Evolutionary conservation across 805 yeast species (phyloP), one percentile per base, ranked within the genome.

Genomic region (Candida manassasensis): DNA sequence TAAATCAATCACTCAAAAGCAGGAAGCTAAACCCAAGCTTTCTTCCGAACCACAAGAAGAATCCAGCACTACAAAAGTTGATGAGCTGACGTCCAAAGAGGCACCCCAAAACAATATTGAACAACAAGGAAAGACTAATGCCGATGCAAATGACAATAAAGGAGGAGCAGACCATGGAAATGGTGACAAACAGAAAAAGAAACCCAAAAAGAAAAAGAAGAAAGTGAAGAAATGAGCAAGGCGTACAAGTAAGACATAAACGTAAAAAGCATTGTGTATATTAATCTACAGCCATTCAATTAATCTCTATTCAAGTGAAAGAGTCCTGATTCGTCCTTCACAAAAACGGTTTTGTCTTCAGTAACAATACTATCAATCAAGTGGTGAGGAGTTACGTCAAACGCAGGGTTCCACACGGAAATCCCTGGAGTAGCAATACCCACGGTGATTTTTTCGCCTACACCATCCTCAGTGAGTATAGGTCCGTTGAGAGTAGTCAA

Each of bases 361-460:
- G 97, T 90, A 22, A 90, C 86, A 40, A 93, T 87, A 40, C 87
- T 84, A 53, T 88, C 96, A 36, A 90, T 88, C 25, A 82, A 63
- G 29, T 71, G 72, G 49, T 81, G 79, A 0, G 96, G 96, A 3
- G 97, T 87, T 11, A 93, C 87, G 53, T 90, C 98, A 51, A 90
- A 90, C 0, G 97, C 83, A 1, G 98, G 98, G 51, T 93, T 93
- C 97, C 97, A 90, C 2, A 88, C 96, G 4, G 71, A 63, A 21
- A 89, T 81, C 0, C 82, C 84, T 2, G 84, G 83, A 3, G 97
- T 93, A 1, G 96, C 96, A 39, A 83, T 73, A 26, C 84, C 83
- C 10, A 88, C 83, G 13, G 78, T 78, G 1, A 72, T 19, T 39
- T 66, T 51, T 29, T 59, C 54, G 37, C 69, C 63, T 37, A 59